Percentiles rank a stretch among this genome's conserved stretches.
Conservation (phyloP, 768 basidiomycete species). For the Podaxis carcinomalis region DNA sequence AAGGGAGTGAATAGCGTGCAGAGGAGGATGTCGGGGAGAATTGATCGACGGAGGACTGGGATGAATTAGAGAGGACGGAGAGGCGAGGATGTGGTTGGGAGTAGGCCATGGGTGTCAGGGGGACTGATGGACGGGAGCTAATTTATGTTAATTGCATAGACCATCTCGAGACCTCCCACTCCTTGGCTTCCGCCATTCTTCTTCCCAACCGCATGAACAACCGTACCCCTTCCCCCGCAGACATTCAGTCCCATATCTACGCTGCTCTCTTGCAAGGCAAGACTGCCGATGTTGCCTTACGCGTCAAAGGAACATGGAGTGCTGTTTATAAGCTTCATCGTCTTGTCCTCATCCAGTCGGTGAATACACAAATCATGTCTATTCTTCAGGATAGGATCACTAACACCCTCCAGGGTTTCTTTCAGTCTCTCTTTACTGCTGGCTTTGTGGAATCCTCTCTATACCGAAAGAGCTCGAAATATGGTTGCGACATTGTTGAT, state of each 20-base stretch:
- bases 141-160: neutral
- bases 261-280: conserved; percentile 62
- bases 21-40: conserved; percentile 56
- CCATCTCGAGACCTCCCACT: conserved; percentile 3
- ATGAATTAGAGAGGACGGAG: conserved; percentile 62
- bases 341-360: conserved; percentile 86
- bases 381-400: conserved; percentile 2
- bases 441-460: conserved; percentile 65
- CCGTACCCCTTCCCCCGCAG: conserved; percentile 41
- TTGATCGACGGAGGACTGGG: conserved; percentile 47
- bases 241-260: conserved; percentile 76
- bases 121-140: neutral
- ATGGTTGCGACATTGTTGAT: conserved; percentile 51
- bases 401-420: conserved; percentile 63
- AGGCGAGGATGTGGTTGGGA: conserved; percentile 63
- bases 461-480: conserved; percentile 20
- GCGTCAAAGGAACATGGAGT: conserved; percentile 59
- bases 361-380: conserved; percentile 20
- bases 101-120: conserved; percentile 39
- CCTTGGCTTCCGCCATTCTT: conserved; percentile 6
- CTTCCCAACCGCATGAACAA: conserved; percentile 29
- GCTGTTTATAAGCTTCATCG: conserved; percentile 79
- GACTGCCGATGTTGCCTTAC: conserved; percentile 76
- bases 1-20: conserved; percentile 66
- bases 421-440: conserved; percentile 79